Percentiles rank a stretch among this genome's conserved stretches.
phyloP scores from a whole-genome alignment of 257 asterid species.

The Ocimum tenuiflorum region DNA sequence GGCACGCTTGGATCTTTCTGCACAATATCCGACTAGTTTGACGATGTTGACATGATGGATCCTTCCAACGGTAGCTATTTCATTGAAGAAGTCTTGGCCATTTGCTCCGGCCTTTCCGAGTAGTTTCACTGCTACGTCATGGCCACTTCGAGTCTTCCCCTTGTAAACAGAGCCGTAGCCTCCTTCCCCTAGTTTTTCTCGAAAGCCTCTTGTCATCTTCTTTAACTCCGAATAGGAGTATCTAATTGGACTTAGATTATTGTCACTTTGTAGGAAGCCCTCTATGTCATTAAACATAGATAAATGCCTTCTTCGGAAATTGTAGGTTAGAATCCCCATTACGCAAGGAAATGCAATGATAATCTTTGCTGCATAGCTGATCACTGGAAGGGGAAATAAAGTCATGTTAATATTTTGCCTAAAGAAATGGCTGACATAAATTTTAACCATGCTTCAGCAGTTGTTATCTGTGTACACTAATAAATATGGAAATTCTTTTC shows the following conservation, averaged over 20 bases:
- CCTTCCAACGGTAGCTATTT: conserved; percentile 3
- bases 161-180: too few relatives aligned
- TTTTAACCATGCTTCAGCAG: too few relatives aligned
- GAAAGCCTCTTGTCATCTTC: conserved; percentile 18
- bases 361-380: neutral
- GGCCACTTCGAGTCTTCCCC: conserved; percentile 32
- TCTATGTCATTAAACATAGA: conserved; percentile 16
- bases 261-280: conserved; percentile 16
- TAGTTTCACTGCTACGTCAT: conserved; percentile 27
- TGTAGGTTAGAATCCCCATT: conserved; percentile 1
- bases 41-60: too few relatives aligned
- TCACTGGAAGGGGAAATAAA: too few relatives aligned
- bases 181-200: too few relatives aligned
- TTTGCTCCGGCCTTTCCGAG: neutral
- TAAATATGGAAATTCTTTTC: too few relatives aligned
- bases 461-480: too few relatives aligned
- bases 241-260: neutral
- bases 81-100: conserved; percentile 25
- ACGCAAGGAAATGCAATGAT: neutral
- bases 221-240: conserved; percentile 28
- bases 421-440: too few relatives aligned
- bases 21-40: too few relatives aligned
- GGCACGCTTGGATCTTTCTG: too few relatives aligned
- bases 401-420: too few relatives aligned
- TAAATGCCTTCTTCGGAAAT: too few relatives aligned